These are phyloP conservation scores for Lolium multiflorum DNA, from an alignment of 176 grass and related monocot species.

Conservation along the genomic window DNA sequence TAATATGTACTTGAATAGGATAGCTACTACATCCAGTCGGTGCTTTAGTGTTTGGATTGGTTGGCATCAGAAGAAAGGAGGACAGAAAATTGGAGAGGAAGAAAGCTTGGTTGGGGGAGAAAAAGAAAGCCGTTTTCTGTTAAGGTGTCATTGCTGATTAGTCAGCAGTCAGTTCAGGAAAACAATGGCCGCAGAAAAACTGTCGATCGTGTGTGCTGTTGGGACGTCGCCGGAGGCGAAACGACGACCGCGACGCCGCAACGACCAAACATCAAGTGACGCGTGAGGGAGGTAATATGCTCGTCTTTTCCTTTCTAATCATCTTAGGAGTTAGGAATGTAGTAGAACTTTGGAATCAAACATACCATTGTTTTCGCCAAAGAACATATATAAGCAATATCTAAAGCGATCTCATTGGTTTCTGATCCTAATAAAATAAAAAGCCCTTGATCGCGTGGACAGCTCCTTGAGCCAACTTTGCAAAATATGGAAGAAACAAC, in stretches of 20 bases:
- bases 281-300: background rate
- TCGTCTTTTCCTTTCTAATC: background rate
- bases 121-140: constrained; percentile 24
- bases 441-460: background rate
- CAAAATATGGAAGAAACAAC: background rate
- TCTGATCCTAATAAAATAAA: no score
- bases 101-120: background rate
- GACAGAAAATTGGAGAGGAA: background rate
- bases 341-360: no score
- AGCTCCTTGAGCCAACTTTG: background rate
- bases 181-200: background rate
- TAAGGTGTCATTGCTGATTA: background rate
- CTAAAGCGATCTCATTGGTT: no score
- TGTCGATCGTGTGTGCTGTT: constrained; percentile 2
- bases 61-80: no score
- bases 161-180: constrained; percentile 2
- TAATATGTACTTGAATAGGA: background rate
- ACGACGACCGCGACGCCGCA: background rate
- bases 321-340: no score
- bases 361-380: no score
- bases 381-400: no score
- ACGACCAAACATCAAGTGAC: background rate
- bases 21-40: background rate
- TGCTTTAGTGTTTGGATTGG: background rate
- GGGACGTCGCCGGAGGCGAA: background rate